These are phyloP conservation scores for Insectozyma bohioensis DNA, from an alignment of 1,139 yeast species.

Conservation along the genomic window DNA sequence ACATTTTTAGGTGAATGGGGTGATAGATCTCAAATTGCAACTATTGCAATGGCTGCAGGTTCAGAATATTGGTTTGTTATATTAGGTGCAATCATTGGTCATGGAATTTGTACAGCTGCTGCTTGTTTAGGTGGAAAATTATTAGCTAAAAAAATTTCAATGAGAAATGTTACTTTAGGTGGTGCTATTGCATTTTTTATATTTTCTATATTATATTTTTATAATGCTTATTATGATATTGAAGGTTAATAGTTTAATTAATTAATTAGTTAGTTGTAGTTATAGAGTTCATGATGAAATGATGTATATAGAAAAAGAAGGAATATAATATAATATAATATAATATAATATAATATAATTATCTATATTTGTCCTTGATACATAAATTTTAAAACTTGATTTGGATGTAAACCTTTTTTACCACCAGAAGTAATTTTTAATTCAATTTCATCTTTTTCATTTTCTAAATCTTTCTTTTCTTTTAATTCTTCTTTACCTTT, in stretches of 20 bases:
- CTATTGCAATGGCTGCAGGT: slow-evolving; percentile 98
- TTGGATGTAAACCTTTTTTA: slow-evolving; percentile 33
- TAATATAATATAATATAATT: too few relatives aligned
- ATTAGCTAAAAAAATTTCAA: slow-evolving; percentile 82
- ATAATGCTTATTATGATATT: slow-evolving; percentile 52
- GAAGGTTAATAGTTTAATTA: slow-evolving; percentile 19
- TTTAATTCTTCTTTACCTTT: slow-evolving; percentile 39
- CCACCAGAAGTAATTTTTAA: slow-evolving; percentile 32
- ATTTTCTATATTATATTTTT: slow-evolving; percentile 78
- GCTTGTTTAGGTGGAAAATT: slow-evolving; percentile 96
- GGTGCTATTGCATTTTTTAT: slow-evolving; percentile 86
- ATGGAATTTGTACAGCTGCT: slow-evolving; percentile 81
- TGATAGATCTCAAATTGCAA: slow-evolving; percentile 96
- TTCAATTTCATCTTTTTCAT: slow-evolving; percentile 28
- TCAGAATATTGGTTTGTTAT: slow-evolving; percentile 89
- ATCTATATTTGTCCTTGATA: slow-evolving; percentile 32
- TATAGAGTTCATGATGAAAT: too few relatives aligned
- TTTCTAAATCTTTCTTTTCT: slow-evolving; percentile 26
- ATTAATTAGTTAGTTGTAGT: too few relatives aligned
- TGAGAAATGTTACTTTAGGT: slow-evolving; percentile 88
- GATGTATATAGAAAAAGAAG: too few relatives aligned
- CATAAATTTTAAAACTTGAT: slow-evolving; percentile 42
- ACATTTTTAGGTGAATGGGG: slow-evolving; percentile 99
- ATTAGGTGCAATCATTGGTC: slow-evolving; percentile 88
- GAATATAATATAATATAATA: too few relatives aligned